These are phyloP conservation scores for Carallia pectinifolia DNA, from an alignment of 345 rosid species.

Conservation along the genomic window DNA sequence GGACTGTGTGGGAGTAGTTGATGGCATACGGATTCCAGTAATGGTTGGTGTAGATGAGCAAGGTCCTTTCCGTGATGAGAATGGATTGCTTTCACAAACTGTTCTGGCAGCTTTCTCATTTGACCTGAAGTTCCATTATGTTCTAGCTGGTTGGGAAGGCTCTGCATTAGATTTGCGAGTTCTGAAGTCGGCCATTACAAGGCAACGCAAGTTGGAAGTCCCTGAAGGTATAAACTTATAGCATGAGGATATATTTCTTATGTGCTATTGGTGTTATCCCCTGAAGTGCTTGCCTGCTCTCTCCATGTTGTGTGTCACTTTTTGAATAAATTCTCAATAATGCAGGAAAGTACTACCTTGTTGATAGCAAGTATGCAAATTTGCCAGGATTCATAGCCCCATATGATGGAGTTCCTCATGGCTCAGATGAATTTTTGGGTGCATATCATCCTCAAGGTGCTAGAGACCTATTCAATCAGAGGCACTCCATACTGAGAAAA, in stretches of 20 bases:
- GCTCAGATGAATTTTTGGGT: conserved; percentile 35
- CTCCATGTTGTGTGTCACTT: neutral
- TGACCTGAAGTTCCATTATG: conserved; percentile 81
- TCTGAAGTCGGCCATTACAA: conserved; percentile 70
- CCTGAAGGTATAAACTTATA: conserved; percentile 57
- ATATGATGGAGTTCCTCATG: conserved; percentile 44
- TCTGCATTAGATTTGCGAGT: conserved; percentile 81
- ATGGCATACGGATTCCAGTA: conserved; percentile 77
- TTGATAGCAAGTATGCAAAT: conserved; percentile 58
- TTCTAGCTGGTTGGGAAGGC: conserved; percentile 97
- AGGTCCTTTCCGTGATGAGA: conserved; percentile 75
- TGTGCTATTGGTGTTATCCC: neutral
- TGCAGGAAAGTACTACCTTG: conserved; percentile 84
- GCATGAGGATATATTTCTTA: neutral
- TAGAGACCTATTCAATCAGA: conserved; percentile 70
- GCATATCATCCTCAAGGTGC: conserved; percentile 56
- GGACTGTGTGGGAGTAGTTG: conserved; percentile 87
- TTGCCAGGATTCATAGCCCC: conserved; percentile 82
- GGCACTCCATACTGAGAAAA: conserved; percentile 55
- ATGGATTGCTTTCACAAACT: conserved; percentile 75
- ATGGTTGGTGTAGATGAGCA: conserved; percentile 94
- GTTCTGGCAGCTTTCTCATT: conserved; percentile 78
- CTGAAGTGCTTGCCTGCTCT: neutral
- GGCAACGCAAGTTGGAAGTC: conserved; percentile 61
- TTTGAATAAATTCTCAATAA: conserved; percentile 5